Base-by-base conservation (phyloP, 73 alveolate species). In the Paramecium caudatum region DNA sequence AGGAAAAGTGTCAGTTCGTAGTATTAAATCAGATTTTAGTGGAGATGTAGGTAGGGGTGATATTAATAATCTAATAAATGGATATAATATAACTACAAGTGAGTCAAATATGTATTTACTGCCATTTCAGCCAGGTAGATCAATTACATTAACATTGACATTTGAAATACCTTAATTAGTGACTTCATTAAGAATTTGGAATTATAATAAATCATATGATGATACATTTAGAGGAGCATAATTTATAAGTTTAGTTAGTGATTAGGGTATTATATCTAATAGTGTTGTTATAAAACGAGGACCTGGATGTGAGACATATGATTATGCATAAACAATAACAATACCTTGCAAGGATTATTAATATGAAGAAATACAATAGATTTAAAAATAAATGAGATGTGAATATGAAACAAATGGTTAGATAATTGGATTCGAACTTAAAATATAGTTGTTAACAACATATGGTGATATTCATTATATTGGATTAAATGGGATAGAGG, bases 381-480 rank as follows among this genome's bases (percentile, higher is more conserved):
- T 68, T 2, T 39, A 7, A 17, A 90, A 92, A 90, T 47, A 27
- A 30, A 30, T 50, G 30, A 36, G 62, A 48, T 46, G 91, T 55
- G 97, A 94, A 83, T 95, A 95, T 69, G 98, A 95, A 34, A 47
- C 91, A 1, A 37, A 82, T 9, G 63, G 82, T 81, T 55, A 92
- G 46, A 95, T 96, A 3, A 87, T 91, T 37, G 98, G 98, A 10
- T 95, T 91, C 70, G 63, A 55, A 25, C 50, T 94, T 13, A 91
- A 91, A 49, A 80, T 96, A 7, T 93, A 91, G 23, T 39, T 96
- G 23, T 86, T 82, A 36, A 80, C 96, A 15, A 96, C 99, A 17
- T 94, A 83, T 70, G 99, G 99, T 16, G 99, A 96, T 74, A 82
- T 84, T 80, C 96, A 95, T 62, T 96, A 96, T 82, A 85, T 95